Conservation (phyloP, 2,329 filamentous ascomycete species). For the Raffaelea ambrosiae region DNA sequence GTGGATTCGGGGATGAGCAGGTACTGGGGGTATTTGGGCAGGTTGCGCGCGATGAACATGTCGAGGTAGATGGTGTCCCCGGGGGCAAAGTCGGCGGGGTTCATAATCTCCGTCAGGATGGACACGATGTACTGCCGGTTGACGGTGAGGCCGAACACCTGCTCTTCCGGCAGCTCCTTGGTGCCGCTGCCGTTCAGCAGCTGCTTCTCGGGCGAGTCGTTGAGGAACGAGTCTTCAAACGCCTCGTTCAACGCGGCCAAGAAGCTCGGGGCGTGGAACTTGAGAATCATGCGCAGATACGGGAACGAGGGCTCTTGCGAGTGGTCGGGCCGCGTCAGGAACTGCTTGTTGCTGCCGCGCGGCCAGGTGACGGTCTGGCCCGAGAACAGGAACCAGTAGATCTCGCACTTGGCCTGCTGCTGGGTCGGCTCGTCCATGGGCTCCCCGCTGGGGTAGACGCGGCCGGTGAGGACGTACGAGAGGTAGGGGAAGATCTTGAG, state of each 20-base stretch:
- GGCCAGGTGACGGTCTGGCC: slow-evolving; percentile 72
- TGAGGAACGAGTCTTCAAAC: slow-evolving; percentile 90
- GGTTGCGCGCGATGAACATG: slow-evolving; percentile 94
- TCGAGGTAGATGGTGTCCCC: slow-evolving; percentile 90
- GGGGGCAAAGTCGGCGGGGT: slow-evolving; percentile 60
- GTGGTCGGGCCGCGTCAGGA: slow-evolving; percentile 47
- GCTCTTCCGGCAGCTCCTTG: slow-evolving; percentile 51
- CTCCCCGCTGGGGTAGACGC: slow-evolving; percentile 83
- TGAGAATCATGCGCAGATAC: slow-evolving; percentile 73
- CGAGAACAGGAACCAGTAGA: slow-evolving; percentile 92
- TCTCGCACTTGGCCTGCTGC: slow-evolving; percentile 68
- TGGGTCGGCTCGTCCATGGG: slow-evolving; percentile 64
- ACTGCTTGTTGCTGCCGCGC: slow-evolving; percentile 47
- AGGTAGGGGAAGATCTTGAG: slow-evolving; percentile 93
- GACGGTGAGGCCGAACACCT: slow-evolving; percentile 61
- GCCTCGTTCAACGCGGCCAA: slow-evolving; percentile 94
- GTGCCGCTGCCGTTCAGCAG: slow-evolving; percentile 37
- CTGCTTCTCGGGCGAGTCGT: slow-evolving; percentile 61
- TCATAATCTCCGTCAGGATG: slow-evolving; percentile 88
- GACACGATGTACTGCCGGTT: slow-evolving; percentile 90
- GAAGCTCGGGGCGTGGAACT: slow-evolving; percentile 85
- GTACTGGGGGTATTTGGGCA: slow-evolving; percentile 95
- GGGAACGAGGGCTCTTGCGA: slow-evolving; percentile 68
- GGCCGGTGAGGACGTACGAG: slow-evolving; percentile 81
- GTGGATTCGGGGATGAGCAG: slow-evolving; percentile 82